Evolutionary conservation across 345 rosid species (phyloP).

Genomic region (Mangifera indica): DNA sequence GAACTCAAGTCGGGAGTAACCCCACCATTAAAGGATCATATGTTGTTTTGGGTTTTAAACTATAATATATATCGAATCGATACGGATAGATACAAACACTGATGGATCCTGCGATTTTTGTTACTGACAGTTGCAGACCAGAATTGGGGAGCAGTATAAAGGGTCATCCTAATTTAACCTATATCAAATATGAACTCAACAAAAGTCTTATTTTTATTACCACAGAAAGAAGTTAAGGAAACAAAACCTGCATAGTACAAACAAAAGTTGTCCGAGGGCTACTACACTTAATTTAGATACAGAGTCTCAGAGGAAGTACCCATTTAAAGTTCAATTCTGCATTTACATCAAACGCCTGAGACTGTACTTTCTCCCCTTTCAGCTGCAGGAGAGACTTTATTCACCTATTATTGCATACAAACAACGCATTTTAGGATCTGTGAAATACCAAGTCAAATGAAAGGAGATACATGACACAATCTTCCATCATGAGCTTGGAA

Average conservation of each 20-base stretch:
- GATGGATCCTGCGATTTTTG: too few relatives aligned
- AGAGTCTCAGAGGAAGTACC: background rate
- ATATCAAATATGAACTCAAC: too few relatives aligned
- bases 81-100: too few relatives aligned
- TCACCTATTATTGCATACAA: background rate
- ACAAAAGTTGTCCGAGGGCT: background rate
- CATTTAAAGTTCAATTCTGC: background rate
- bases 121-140: too few relatives aligned
- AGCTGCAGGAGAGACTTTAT: background rate
- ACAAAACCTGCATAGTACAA: background rate
- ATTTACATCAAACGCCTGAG: slow-evolving; percentile 2
- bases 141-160: too few relatives aligned
- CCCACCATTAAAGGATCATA: too few relatives aligned
- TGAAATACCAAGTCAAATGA: background rate
- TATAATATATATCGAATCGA: too few relatives aligned
- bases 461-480: background rate
- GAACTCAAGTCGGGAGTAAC: too few relatives aligned
- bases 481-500: background rate
- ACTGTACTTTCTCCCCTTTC: slow-evolving; percentile 1
- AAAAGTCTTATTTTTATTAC: too few relatives aligned
- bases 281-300: slow-evolving; percentile 23
- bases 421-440: background rate
- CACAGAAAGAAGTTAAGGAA: background rate
- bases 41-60: too few relatives aligned
- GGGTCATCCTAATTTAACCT: too few relatives aligned